Evolutionary conservation across 148 eudicot genomes (phyloP).

Genomic region (Rhododendron molle): DNA sequence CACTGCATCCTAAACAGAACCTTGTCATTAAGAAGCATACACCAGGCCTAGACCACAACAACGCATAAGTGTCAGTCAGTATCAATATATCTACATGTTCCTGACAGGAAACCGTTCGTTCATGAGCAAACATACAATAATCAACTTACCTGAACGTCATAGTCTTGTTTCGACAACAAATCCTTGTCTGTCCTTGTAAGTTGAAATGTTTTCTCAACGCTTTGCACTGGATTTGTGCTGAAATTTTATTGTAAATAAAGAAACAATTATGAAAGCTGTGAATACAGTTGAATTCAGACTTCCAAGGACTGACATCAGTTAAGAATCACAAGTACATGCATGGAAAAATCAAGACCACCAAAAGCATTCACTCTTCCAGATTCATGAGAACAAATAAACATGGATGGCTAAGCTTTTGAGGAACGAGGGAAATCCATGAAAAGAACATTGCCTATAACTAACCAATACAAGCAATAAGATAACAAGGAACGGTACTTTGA

Average conservation of each 20-base stretch:
- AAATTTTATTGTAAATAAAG: slow-evolving; percentile 3
- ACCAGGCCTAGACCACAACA: slow-evolving; percentile 58
- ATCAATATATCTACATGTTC: too few relatives aligned
- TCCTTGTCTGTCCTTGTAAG: slow-evolving; percentile 58
- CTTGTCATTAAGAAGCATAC: slow-evolving; percentile 78
- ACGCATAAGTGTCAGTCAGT: background rate
- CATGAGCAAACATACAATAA: background rate
- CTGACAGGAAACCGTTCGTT: background rate
- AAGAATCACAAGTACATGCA: background rate
- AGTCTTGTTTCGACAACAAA: slow-evolving; percentile 45
- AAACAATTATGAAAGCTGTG: background rate
- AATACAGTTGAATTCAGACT: background rate
- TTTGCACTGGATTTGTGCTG: slow-evolving; percentile 54
- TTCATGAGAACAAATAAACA: background rate
- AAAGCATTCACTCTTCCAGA: background rate
- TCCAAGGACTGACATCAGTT: background rate
- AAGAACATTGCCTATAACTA: background rate
- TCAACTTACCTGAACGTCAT: slow-evolving; percentile 60
- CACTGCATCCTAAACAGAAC: slow-evolving; percentile 84
- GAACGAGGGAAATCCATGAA: background rate
- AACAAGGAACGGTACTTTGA: background rate
- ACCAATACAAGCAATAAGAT: background rate
- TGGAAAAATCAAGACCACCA: background rate
- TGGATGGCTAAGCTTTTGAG: background rate
- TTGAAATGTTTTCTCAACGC: slow-evolving; percentile 56